phyloP scores from a whole-genome alignment of 768 basidiomycete genomes.

The Mycena rosella region DNA sequence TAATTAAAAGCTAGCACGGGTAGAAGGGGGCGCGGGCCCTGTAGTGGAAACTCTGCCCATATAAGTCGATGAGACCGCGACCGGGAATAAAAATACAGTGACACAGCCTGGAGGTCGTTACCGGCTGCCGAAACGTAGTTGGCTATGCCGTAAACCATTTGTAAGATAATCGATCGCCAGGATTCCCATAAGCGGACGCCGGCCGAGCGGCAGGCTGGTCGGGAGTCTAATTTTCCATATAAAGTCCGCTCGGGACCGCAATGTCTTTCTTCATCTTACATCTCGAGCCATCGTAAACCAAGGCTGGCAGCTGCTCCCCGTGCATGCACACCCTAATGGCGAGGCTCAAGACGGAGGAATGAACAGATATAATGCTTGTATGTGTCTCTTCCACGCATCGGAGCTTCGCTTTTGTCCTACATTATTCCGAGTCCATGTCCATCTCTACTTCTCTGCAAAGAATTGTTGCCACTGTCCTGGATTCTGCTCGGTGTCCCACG shows the following conservation, averaged over 20 bases:
- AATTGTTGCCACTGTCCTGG: conserved; percentile 49
- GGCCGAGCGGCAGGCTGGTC: no score
- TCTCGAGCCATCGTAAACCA: conserved; percentile 75
- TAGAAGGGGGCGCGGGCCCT: neutral
- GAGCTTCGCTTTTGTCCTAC: conserved; percentile 73
- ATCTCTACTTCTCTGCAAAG: conserved; percentile 34
- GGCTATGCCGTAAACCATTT: no score
- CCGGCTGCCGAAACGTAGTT: neutral
- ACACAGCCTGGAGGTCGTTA: neutral
- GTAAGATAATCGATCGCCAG: no score
- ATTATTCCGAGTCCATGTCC: conserved; percentile 39
- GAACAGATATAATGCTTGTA: conserved; percentile 82
- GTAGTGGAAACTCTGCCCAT: neutral
- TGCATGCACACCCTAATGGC: conserved; percentile 81
- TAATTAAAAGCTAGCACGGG: neutral
- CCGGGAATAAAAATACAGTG: neutral
- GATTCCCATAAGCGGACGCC: no score
- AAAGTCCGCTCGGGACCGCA: conserved; percentile 22
- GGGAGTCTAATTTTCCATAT: conserved; percentile 19
- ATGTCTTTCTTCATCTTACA: conserved; percentile 60
- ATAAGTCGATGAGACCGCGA: neutral
- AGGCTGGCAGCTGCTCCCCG: conserved; percentile 58
- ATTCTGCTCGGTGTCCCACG: conserved; percentile 48
- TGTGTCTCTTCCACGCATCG: conserved; percentile 42
- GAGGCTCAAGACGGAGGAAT: conserved; percentile 75